Evolutionary conservation across 2,329 filamentous ascomycete species (phyloP), one percentile per base, ranked within the genome.

Genomic region (Zalaria obscura): DNA sequence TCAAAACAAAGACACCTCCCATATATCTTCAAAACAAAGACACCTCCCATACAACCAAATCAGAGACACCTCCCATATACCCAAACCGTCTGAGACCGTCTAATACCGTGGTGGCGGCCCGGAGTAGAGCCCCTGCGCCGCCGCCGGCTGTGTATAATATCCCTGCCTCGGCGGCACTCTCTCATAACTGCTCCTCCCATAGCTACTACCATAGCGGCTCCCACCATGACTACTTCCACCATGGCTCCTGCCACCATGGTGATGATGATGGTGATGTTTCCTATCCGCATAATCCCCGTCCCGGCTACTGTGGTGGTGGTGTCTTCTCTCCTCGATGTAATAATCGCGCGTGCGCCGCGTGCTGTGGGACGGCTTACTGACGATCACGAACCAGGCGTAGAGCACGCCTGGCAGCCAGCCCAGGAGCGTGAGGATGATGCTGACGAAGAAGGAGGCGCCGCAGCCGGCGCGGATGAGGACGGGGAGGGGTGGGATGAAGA

Each of bases 391-490:
- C 43, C 43, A 45, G 25, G 43, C 43, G 25, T 45, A 36, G 7
- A 45, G 9, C 6, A 45, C 11, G 4, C 43, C 43, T 5, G 42
- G 42, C 10, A 40, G 29, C 42, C 43, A 41, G n/a, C 43, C 39
- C 5, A 37, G 32, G 53, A 85, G 76, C 52, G 83, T 91, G 63
- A 93, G 69, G 56, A 85, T 71, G 65, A 93, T 85, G 78, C 91
- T 93, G 74, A 93, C 88, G 64, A 88, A 69, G 56, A 93, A 70
- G 60, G 91, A 81, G 52, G 77, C 75, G 59, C 78, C 79, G 67
- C 86, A 93, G 55, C 86, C 86, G 50, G 80, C 76, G 75, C 93
- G 85, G 50, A 93, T 78, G 72, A 93, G 86, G 60, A 93, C 86
- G 67, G 85, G 84, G 38, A 93, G 67, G 59, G 87, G 87, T 41